Conservation (phyloP, 2,329 filamentous ascomycete genomes). For the Xylariomycetidae sp. region DNA sequence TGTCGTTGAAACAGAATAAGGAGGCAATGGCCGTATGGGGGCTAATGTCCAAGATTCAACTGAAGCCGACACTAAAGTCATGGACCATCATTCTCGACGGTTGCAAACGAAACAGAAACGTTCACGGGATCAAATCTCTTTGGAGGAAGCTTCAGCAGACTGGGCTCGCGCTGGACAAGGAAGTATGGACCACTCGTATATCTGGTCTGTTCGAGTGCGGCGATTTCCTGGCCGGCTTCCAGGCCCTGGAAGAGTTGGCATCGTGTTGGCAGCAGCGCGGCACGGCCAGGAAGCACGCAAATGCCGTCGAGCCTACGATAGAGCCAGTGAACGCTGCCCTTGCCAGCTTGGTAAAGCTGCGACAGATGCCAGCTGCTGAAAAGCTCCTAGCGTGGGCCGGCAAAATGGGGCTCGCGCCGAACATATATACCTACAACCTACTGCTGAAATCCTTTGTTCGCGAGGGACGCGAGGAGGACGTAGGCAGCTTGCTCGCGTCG, state of each 20-base stretch:
- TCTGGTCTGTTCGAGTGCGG: conserved; percentile 56
- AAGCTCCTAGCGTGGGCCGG: conserved; percentile 55
- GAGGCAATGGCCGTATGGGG: conserved; percentile 24
- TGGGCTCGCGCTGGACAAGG: conserved; percentile 53
- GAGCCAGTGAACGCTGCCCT: conserved; percentile 66
- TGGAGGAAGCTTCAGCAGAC: conserved; percentile 59
- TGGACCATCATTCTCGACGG: conserved; percentile 72
- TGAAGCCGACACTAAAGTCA: conserved; percentile 55
- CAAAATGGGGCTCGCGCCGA: conserved; percentile 46
- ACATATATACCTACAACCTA: conserved; percentile 60
- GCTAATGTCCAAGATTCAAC: conserved; percentile 31
- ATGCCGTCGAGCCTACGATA: conserved; percentile 55
- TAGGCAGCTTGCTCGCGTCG: conserved; percentile 45
- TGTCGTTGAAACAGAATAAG: conserved; percentile 21
- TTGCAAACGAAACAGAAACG: conserved; percentile 55
- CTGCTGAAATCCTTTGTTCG: conserved; percentile 57
- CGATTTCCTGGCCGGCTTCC: conserved; percentile 49
- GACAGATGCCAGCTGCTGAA: conserved; percentile 42
- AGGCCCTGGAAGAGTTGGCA: conserved; percentile 61
- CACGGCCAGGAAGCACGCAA: conserved; percentile 23
- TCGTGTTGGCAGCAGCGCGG: conserved; percentile 46
- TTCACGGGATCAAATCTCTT: conserved; percentile 54
- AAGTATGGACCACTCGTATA: conserved; percentile 66
- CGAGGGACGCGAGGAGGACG: conserved; percentile 36
- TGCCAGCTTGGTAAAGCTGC: conserved; percentile 49